Evolutionary conservation across 75 land plant genomes (phyloP).

Genomic region (Gnetum montanum): DNA sequence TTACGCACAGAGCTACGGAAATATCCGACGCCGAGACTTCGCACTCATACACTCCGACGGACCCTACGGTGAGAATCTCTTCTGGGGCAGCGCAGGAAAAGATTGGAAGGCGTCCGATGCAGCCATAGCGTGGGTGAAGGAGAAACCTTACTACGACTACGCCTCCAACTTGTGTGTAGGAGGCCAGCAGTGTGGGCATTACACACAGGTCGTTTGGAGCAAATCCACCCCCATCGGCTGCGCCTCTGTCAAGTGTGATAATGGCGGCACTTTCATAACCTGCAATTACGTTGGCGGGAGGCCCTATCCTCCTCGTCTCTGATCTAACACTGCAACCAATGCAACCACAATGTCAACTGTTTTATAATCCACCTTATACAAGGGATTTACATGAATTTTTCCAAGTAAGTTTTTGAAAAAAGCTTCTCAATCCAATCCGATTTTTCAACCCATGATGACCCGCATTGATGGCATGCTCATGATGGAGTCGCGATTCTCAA

Average conservation of each 20-base stretch:
- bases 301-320: too few species aligned
- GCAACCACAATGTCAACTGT: too few species aligned
- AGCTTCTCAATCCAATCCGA: too few species aligned
- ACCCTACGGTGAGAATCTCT: constrained; percentile 45
- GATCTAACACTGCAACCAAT: too few species aligned
- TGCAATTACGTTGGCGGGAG: constrained; percentile 38
- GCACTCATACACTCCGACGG: constrained; percentile 45
- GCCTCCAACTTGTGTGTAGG: constrained; percentile 20
- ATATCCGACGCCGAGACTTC: constrained; percentile 38
- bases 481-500: too few species aligned
- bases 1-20: constrained; percentile 64
- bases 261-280: constrained; percentile 31
- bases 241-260: constrained; percentile 24
- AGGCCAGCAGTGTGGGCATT: constrained; percentile 42
- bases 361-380: too few species aligned
- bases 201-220: constrained; percentile 53
- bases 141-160: constrained; percentile 43
- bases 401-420: too few species aligned
- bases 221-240: constrained; percentile 25
- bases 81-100: constrained; percentile 54
- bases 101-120: constrained; percentile 48
- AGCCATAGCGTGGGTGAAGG: constrained; percentile 17
- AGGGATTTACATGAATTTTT: too few species aligned
- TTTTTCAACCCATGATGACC: too few species aligned
- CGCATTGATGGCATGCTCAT: too few species aligned